Conservation (phyloP, 306 rosid genomes). For the Quercus variabilis region DNA sequence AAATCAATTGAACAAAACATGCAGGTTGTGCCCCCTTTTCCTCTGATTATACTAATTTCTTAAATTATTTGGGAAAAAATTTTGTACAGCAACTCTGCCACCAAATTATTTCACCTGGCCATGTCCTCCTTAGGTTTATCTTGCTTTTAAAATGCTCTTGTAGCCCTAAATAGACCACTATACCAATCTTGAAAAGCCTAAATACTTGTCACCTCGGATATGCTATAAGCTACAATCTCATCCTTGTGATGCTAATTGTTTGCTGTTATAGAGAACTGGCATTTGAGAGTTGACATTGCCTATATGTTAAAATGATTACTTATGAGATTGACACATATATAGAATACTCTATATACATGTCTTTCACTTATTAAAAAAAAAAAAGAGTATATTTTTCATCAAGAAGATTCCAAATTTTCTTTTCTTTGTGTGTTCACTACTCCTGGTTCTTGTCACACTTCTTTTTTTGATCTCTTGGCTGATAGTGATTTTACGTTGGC, state of each 20-base stretch:
- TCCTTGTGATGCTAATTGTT: background rate
- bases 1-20: slow-evolving; percentile 40
- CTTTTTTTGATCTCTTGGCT: slow-evolving; percentile 6
- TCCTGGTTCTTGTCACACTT: background rate
- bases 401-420: background rate
- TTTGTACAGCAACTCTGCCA: background rate
- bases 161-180: background rate
- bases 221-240: background rate
- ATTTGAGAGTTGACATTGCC: background rate
- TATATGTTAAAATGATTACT: background rate
- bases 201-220: background rate
- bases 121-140: background rate
- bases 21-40: slow-evolving; percentile 43
- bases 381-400: background rate
- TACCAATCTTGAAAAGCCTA: background rate
- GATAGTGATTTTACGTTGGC: slow-evolving; percentile 22
- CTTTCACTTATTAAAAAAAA: no score
- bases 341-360: no score
- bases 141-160: background rate
- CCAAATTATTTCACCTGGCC: background rate
- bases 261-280: background rate
- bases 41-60: background rate
- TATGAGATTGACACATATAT: background rate
- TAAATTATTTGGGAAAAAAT: background rate
- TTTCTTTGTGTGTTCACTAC: background rate